Evolutionary conservation across 306 rosid species (phyloP), one percentile per base, ranked within the genome.

Genomic region (Pachyrhizus erosus): DNA sequence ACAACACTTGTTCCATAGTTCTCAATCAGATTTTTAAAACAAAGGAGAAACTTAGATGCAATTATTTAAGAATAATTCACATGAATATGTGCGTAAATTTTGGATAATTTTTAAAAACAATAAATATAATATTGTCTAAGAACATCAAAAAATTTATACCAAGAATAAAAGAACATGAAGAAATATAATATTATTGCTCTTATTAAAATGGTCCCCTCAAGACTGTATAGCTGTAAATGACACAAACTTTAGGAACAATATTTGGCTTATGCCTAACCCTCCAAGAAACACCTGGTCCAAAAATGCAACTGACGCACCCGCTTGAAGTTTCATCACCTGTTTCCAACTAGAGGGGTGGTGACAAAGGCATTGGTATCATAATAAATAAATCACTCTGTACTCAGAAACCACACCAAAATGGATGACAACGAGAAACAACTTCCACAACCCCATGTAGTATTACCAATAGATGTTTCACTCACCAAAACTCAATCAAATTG

Each of bases 341-440:
- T 34, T 34, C 39, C 39, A 6, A 34, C 39, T 34, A 34, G 6
- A 34, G 39, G 0, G 39, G 39, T 34, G 39, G 39, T 34, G 39
- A 34, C 39, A 34, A 34, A 34, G 40, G 6, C 40, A 37, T 37
- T 37, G 40, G 8, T 37, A 37, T 8, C 20, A 39, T 58, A 81
- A 85, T 77, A 81, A 85, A 81, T 85, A 54, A 70, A 66, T 5
- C 1, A 45, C 40, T 57, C 31, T 71, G 2, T 52, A 69, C 17
- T 12, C 24, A 23, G 0, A 67, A 45, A 21, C 21, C 7, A 18
- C 55, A 21, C 42, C 11, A 29, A 10, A 34, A 78, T 78, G 86
- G 64, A 7, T 20, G 69, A 77, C 34, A 49, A 2, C 13, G 79
- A 79, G 69, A 40, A 74, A 20, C 52, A 68, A 37, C 42, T 40